A percentile compares a stretch with the other conserved stretches of the same genome.
These are phyloP conservation scores for Ophiocordyceps camponoti-leonardi DNA, from an alignment of 2,329 filamentous ascomycete species.

Conservation along the genomic window DNA sequence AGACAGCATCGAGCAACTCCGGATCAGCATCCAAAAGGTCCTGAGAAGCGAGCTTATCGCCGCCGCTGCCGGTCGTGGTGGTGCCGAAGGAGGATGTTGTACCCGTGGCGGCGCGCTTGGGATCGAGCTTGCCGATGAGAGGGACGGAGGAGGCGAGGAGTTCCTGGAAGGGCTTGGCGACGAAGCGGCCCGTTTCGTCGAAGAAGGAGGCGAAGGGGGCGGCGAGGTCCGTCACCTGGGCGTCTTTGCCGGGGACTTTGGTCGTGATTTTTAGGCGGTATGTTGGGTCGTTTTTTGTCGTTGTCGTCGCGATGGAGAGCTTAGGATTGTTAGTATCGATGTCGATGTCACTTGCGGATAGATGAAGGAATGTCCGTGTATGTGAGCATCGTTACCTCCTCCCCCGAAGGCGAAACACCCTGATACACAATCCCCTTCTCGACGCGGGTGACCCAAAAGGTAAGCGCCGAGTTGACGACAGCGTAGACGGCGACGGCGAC, in stretches of 20 bases:
- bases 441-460: constrained; percentile 68
- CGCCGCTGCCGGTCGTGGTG: constrained; percentile 4
- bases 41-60: constrained; percentile 13
- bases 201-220: constrained; percentile 63
- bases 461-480: constrained; percentile 58
- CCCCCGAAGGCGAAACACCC: constrained; percentile 48
- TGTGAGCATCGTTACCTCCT: constrained; percentile 32
- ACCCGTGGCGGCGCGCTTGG: constrained; percentile 30
- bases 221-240: constrained; percentile 33
- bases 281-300: constrained; percentile 63
- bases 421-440: constrained; percentile 73
- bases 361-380: too few species aligned
- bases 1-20: constrained; percentile 30
- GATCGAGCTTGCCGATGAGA: constrained; percentile 47
- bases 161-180: constrained; percentile 61
- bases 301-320: constrained; percentile 56
- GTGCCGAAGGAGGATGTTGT: too few species aligned
- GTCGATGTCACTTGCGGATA: too few species aligned
- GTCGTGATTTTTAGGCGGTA: constrained; percentile 60
- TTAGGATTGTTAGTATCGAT: too few species aligned
- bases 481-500: constrained; percentile 68
- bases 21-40: constrained; percentile 22
- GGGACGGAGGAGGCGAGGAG: constrained; percentile 55
- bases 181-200: constrained; percentile 53
- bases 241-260: constrained; percentile 18